phyloP scores from a whole-genome alignment of 257 asterid species.

The Plantago elongata region DNA sequence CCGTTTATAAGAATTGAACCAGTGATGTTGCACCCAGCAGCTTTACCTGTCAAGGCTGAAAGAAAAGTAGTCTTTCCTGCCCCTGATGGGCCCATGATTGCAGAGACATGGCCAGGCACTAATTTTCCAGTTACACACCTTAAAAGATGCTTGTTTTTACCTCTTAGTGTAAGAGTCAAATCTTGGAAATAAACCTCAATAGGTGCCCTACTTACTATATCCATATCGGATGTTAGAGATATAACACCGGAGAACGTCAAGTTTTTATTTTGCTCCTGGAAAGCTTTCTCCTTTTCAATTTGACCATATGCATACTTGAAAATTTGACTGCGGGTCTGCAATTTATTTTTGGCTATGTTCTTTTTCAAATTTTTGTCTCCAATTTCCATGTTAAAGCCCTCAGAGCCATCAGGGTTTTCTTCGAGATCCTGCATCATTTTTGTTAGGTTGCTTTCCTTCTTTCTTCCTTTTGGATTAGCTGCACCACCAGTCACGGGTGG shows the following conservation, averaged over 20 bases:
- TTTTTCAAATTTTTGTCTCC: constrained; percentile 83
- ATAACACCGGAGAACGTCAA: constrained; percentile 90
- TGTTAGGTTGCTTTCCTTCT: constrained; percentile 60
- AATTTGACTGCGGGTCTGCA: constrained; percentile 92
- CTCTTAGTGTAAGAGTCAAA: constrained; percentile 78
- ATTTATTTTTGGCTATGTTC: constrained; percentile 60
- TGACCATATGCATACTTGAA: constrained; percentile 94
- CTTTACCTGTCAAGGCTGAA: constrained; percentile 92
- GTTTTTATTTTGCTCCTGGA: constrained; percentile 75
- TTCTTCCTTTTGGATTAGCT: constrained; percentile 48
- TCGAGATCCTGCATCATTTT: constrained; percentile 90
- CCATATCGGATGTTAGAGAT: constrained; percentile 68
- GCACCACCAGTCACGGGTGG: constrained; percentile 52
- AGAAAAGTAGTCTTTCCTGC: constrained; percentile 98
- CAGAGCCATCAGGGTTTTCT: constrained; percentile 75
- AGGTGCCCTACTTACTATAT: constrained; percentile 58
- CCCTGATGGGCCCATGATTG: constrained; percentile 99
- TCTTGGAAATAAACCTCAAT: constrained; percentile 84
- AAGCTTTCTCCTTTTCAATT: constrained; percentile 88
- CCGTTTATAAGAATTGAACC: constrained; percentile 87
- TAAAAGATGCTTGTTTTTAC: constrained; percentile 75
- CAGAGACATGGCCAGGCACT: constrained; percentile 88
- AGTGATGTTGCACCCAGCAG: constrained; percentile 75
- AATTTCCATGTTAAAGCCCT: constrained; percentile 75
- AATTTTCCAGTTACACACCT: constrained; percentile 86